A percentile compares a stretch with the other conserved stretches of the same genome.
These are phyloP conservation scores for Suillus ampliporus DNA, from an alignment of 768 basidiomycete species.

Conservation along the genomic window DNA sequence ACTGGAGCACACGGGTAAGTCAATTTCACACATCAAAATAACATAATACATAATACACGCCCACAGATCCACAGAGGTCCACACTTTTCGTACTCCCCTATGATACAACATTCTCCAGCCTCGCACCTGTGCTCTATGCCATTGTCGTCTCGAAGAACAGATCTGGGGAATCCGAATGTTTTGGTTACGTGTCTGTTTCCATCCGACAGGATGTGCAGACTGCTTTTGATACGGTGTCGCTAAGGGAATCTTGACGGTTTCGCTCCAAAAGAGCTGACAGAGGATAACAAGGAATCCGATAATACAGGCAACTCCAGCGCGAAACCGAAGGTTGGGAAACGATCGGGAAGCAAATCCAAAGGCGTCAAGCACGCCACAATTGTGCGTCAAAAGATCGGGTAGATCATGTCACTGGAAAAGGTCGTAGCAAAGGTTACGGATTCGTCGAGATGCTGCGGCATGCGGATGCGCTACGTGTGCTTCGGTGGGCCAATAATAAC, in stretches of 20 bases:
- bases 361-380: conserved; percentile 91
- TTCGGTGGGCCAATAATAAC: conserved; percentile 98
- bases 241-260: conserved; percentile 68
- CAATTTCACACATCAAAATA: neutral
- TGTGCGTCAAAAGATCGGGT: conserved; percentile 89
- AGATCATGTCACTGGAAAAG: conserved; percentile 85
- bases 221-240: conserved; percentile 67
- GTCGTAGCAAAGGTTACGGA: conserved; percentile 92
- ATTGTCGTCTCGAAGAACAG: conserved; percentile 89
- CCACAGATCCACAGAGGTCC: too few relatives aligned
- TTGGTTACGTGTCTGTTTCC: conserved; percentile 95
- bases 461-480: conserved; percentile 86
- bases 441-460: conserved; percentile 92
- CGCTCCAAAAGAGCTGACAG: conserved; percentile 72
- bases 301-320: conserved; percentile 26
- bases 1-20: conserved; percentile 36
- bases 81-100: conserved; percentile 94
- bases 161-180: conserved; percentile 84
- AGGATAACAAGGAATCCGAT: conserved; percentile 38
- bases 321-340: conserved; percentile 25
- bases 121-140: conserved; percentile 93
- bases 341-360: conserved; percentile 32
- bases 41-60: conserved; percentile 1
- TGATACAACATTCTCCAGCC: conserved; percentile 90
- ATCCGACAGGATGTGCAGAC: conserved; percentile 86